These are phyloP conservation scores for Neurospora sp. DNA, from an alignment of 495 filamentous ascomycete genomes.

Conservation along the genomic window DNA sequence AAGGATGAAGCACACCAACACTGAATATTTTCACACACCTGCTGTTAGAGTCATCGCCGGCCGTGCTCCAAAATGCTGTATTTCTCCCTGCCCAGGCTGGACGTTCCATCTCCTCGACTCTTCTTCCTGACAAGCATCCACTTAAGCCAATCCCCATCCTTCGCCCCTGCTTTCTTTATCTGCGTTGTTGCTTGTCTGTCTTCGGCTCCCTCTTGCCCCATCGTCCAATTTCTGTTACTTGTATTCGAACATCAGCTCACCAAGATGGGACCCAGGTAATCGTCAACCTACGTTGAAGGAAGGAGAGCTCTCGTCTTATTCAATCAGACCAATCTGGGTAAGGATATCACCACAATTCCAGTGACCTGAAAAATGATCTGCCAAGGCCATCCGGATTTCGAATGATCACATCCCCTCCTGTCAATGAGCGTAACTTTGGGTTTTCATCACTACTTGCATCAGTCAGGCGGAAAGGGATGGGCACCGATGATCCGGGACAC, in stretches of 20 bases:
- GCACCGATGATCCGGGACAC: neutral
- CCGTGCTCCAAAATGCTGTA: neutral
- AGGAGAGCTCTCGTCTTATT: neutral
- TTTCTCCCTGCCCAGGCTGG: neutral
- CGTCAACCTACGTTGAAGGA: neutral
- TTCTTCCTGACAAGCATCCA: neutral
- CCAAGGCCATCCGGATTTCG: neutral
- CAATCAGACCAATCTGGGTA: neutral
- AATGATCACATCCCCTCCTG: neutral
- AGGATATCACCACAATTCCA: neutral
- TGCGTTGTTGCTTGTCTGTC: neutral
- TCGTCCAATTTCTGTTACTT: neutral
- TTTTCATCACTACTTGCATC: neutral
- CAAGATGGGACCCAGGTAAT: neutral
- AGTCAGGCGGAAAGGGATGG: neutral
- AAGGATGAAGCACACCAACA: neutral
- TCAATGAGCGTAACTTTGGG: neutral
- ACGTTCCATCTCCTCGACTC: neutral
- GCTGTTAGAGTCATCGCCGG: neutral
- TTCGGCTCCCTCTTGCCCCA: neutral
- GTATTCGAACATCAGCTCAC: neutral
- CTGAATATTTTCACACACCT: neutral
- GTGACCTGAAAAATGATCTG: neutral
- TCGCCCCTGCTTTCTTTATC: too few relatives aligned
- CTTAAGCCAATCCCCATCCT: too few relatives aligned